These are phyloP conservation scores for Candida loeiensis DNA, from an alignment of 805 yeast species.

Conservation along the genomic window DNA sequence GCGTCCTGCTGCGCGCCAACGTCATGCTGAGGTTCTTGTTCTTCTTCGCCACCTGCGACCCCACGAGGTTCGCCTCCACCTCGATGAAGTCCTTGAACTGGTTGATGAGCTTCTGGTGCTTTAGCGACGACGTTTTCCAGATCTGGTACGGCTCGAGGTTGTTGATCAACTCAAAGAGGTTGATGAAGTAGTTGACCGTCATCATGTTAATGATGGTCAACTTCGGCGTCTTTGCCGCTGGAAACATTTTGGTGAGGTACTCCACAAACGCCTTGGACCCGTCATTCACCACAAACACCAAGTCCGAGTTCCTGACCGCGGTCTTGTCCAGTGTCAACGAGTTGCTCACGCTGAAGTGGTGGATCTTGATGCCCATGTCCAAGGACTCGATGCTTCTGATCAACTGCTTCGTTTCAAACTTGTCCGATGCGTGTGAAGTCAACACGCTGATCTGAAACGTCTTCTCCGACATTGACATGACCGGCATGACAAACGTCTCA, in stretches of 20 bases:
- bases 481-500: slow-evolving; percentile 37
- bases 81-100: slow-evolving; percentile 29
- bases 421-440: slow-evolving; percentile 17
- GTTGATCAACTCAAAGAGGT: slow-evolving; percentile 35
- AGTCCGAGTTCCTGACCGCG: slow-evolving; percentile 21
- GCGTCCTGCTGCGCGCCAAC: slow-evolving; percentile 9
- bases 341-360: slow-evolving; percentile 13
- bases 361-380: slow-evolving; percentile 14
- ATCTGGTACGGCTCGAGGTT: slow-evolving; percentile 33
- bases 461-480: slow-evolving; percentile 24
- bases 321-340: slow-evolving; percentile 11
- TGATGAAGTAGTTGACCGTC: slow-evolving; percentile 38
- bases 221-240: slow-evolving; percentile 20
- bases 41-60: slow-evolving; percentile 7
- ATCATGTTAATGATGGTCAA: slow-evolving; percentile 37
- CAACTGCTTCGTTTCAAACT: slow-evolving; percentile 19
- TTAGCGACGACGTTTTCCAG: slow-evolving; percentile 37
- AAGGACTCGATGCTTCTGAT: slow-evolving; percentile 17
- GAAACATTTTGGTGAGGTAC: slow-evolving; percentile 17
- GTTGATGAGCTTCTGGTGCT: slow-evolving; percentile 20
- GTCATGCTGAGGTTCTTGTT: slow-evolving; percentile 10
- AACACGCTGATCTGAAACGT: slow-evolving; percentile 22
- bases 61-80: slow-evolving; percentile 16
- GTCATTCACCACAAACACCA: slow-evolving; percentile 36
- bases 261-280: slow-evolving; percentile 32